These are phyloP conservation scores for Ziziphus jujuba DNA, from an alignment of 306 rosid species.

Conservation along the genomic window DNA sequence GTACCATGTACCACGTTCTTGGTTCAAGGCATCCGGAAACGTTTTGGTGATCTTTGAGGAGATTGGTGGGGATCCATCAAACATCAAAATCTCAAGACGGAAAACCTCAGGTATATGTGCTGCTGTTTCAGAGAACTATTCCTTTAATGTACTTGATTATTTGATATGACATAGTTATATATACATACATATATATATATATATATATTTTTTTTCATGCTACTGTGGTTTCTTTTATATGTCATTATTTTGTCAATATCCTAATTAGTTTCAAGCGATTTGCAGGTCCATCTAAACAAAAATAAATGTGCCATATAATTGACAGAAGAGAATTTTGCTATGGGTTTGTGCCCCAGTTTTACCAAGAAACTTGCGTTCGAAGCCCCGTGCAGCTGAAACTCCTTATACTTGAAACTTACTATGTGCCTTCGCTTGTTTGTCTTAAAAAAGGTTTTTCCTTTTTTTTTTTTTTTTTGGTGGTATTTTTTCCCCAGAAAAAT, in stretches of 20 bases:
- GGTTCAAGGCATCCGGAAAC: constrained; percentile 94
- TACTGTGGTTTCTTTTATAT: neutral
- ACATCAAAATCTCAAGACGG: constrained; percentile 52
- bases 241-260: neutral
- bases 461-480: neutral
- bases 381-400: constrained; percentile 60
- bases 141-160: constrained; percentile 45
- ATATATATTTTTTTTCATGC: neutral
- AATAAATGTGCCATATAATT: constrained; percentile 55
- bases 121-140: constrained; percentile 62
- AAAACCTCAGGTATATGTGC: constrained; percentile 56
- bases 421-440: too few species aligned
- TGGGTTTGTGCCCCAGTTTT: constrained; percentile 41
- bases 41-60: constrained; percentile 83
- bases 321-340: constrained; percentile 52
- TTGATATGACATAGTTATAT: constrained; percentile 20
- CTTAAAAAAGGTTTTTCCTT: constrained; percentile 6
- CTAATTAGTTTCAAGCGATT: constrained; percentile 18
- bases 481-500: neutral
- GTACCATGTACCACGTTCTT: constrained; percentile 96
- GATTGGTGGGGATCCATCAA: constrained; percentile 82
- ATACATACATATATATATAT: neutral
- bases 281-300: constrained; percentile 71
- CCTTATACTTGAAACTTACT: neutral
- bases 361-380: constrained; percentile 80